phyloP scores from a whole-genome alignment of 345 rosid species.

The Camelina sativa region DNA sequence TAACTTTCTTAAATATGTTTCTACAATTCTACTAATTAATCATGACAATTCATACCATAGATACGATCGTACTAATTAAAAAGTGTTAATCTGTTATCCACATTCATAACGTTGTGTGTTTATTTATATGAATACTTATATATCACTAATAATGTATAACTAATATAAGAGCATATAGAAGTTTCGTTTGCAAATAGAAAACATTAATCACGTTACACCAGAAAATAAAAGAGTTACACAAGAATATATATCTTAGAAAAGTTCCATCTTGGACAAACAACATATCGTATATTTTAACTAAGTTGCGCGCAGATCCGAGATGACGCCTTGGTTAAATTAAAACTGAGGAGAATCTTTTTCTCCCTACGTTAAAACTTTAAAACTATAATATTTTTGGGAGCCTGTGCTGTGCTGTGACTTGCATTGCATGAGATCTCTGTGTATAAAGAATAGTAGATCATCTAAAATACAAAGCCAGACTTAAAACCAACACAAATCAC shows the following conservation, averaged over 20 bases:
- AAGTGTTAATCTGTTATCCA: slow-evolving; percentile 1
- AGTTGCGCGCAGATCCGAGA: slow-evolving; percentile 29
- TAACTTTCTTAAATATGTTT: not conserved
- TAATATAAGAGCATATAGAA: not conserved
- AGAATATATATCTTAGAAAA: not conserved
- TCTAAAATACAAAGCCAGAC: too few species aligned
- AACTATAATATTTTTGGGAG: not conserved
- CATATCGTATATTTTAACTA: not conserved
- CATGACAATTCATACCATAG: not conserved
- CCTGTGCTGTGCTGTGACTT: slow-evolving; percentile 7
- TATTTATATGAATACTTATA: too few species aligned
- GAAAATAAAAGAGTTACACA: not conserved
- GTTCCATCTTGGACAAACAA: not conserved
- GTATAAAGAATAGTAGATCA: not conserved
- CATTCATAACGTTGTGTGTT: not conserved
- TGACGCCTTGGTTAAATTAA: slow-evolving; percentile 22
- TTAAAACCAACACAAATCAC: too few species aligned
- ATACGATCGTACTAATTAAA: not conserved
- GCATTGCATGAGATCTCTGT: not conserved
- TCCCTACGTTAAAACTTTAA: not conserved
- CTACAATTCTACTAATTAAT: not conserved
- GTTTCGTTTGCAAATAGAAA: not conserved
- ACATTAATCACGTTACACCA: not conserved
- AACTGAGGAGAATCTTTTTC: slow-evolving; percentile 26
- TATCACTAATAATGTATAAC: not conserved